These are phyloP conservation scores for Fusarium fujikuroi DNA, from an alignment of 2,329 filamentous ascomycete species.

Conservation along the genomic window DNA sequence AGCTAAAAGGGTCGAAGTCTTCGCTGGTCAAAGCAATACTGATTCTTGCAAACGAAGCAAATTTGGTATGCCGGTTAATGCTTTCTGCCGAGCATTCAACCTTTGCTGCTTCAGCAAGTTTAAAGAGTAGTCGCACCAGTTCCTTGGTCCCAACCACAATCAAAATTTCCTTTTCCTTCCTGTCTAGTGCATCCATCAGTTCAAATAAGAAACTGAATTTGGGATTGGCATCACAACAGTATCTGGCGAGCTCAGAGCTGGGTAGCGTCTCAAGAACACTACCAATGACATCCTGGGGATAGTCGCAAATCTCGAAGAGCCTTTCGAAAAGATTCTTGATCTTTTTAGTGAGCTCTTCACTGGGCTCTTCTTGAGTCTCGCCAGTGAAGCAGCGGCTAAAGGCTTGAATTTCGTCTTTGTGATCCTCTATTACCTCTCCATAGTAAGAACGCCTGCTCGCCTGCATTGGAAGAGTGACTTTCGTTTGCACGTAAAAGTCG, in stretches of 20 bases:
- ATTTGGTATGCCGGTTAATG: conserved; percentile 41
- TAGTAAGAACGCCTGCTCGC: conserved; percentile 64
- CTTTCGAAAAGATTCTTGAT: conserved; percentile 63
- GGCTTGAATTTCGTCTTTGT: conserved; percentile 56
- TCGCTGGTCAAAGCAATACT: conserved; percentile 56
- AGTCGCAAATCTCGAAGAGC: conserved; percentile 66
- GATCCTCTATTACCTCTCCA: conserved; percentile 58
- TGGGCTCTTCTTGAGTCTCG: conserved; percentile 53
- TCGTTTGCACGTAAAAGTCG: conserved; percentile 51
- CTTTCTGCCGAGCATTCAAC: conserved; percentile 50
- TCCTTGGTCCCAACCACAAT: conserved; percentile 63
- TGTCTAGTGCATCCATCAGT: conserved; percentile 54
- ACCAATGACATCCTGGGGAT: conserved; percentile 63
- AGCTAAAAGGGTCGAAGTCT: conserved; percentile 51
- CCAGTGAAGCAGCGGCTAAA: conserved; percentile 58
- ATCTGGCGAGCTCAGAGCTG: conserved; percentile 59
- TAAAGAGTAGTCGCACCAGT: conserved; percentile 63
- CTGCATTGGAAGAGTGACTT: conserved; percentile 68
- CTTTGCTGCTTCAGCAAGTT: conserved; percentile 56
- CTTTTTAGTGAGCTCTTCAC: conserved; percentile 53
- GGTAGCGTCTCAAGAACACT: conserved; percentile 53
- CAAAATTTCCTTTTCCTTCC: conserved; percentile 59
- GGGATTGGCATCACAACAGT: conserved; percentile 65
- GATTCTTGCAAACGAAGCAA: conserved; percentile 54
- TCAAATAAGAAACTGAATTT: conserved; percentile 71